These are phyloP conservation scores for Solanum chmielewskii DNA, from an alignment of 257 asterid species.

Conservation along the genomic window DNA sequence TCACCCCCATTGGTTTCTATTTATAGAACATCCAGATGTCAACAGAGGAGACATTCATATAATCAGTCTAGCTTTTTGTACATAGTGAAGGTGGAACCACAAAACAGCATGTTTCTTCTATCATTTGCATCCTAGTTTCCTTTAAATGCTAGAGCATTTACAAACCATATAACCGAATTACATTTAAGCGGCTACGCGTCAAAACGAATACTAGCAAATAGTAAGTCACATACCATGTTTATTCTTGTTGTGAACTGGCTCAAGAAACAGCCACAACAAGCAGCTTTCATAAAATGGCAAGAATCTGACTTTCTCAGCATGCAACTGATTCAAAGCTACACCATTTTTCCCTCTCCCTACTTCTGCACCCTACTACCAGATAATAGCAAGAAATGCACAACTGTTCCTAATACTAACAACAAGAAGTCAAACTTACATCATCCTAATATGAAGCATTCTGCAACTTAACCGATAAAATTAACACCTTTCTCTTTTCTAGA, in stretches of 20 bases:
- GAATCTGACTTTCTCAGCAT: not conserved
- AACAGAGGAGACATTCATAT: not conserved
- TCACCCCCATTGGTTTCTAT: not conserved
- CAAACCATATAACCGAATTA: not conserved
- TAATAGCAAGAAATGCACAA: not conserved
- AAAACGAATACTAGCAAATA: not conserved
- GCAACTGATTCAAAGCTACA: not conserved
- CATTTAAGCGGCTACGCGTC: not conserved
- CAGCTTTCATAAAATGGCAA: not conserved
- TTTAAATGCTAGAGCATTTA: not conserved
- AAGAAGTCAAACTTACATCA: not conserved
- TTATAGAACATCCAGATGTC: not conserved
- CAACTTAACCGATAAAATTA: not conserved
- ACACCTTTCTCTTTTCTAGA: not conserved
- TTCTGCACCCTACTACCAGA: not conserved
- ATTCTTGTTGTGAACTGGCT: not conserved
- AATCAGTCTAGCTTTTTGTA: not conserved
- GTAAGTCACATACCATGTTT: not conserved
- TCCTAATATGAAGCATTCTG: not conserved
- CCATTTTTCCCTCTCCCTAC: not conserved
- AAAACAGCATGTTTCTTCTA: not conserved
- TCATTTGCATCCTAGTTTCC: not conserved
- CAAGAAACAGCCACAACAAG: not conserved
- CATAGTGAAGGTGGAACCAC: not conserved
- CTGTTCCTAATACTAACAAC: not conserved